These are phyloP conservation scores for Phlebiopsis flavidoalba DNA, from an alignment of 768 basidiomycete genomes.

Conservation along the genomic window DNA sequence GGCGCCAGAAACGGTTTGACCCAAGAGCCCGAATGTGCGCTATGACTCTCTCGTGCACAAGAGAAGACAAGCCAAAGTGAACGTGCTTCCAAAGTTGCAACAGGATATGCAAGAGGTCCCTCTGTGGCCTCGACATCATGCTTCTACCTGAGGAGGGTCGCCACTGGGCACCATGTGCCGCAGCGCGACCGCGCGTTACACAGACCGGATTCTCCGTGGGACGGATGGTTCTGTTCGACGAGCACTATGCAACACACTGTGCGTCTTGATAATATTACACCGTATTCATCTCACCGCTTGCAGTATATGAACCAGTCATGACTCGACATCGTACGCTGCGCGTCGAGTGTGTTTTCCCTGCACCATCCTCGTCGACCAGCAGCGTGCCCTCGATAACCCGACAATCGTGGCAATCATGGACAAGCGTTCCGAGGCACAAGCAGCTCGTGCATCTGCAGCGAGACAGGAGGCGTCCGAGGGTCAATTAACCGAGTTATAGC, in stretches of 20 bases:
- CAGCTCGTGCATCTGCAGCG: neutral
- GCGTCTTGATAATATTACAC: slow-evolving; percentile 15
- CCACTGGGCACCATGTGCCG: slow-evolving; percentile 10
- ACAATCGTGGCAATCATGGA: slow-evolving; percentile 6
- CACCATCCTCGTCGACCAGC: neutral
- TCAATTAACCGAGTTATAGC: slow-evolving; percentile 3
- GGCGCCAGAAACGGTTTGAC: slow-evolving; percentile 7
- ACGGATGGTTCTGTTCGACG: slow-evolving; percentile 12
- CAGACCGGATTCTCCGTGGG: slow-evolving; percentile 9
- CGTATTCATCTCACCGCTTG: slow-evolving; percentile 9
- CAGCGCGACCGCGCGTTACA: slow-evolving; percentile 11
- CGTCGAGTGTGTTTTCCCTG: neutral
- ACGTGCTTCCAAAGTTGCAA: slow-evolving; percentile 13
- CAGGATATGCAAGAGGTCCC: slow-evolving; percentile 2
- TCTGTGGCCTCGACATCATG: slow-evolving; percentile 7
- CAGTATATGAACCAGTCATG: slow-evolving; percentile 3
- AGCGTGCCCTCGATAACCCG: neutral
- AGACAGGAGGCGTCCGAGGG: neutral
- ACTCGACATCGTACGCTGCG: neutral
- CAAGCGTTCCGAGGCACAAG: slow-evolving; percentile 12
- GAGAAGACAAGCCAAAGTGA: slow-evolving; percentile 2
- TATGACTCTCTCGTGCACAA: neutral
- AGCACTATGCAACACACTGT: slow-evolving; percentile 15
- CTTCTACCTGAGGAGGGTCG: slow-evolving; percentile 7
- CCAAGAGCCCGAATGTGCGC: neutral